These are phyloP conservation scores for Paecilomyces dactylethromorphus DNA, from an alignment of 2,329 filamentous ascomycete species.

Conservation along the genomic window DNA sequence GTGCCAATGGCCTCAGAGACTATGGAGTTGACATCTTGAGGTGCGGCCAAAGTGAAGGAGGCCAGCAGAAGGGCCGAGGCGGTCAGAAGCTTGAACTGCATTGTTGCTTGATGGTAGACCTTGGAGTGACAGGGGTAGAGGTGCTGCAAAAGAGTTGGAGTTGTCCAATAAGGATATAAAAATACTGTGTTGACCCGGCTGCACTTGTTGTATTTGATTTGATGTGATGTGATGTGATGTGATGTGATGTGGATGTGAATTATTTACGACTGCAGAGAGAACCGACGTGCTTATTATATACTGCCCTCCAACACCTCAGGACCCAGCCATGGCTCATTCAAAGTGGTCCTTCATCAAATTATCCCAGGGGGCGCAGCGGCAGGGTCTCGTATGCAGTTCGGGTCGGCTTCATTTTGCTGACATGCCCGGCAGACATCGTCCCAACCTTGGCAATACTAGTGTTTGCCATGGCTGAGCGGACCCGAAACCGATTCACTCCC, in stretches of 20 bases:
- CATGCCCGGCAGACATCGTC: background rate
- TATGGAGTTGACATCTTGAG: background rate
- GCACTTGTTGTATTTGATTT: too few species aligned
- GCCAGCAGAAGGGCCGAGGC: background rate
- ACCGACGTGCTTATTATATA: background rate
- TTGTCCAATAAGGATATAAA: too few species aligned
- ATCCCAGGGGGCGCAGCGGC: too few species aligned
- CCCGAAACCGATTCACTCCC: background rate
- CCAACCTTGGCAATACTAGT: background rate
- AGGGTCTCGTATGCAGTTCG: too few species aligned
- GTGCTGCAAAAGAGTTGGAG: background rate
- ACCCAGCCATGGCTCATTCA: background rate
- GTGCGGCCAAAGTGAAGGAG: background rate
- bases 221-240: background rate
- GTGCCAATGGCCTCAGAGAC: background rate
- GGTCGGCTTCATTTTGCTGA: too few species aligned
- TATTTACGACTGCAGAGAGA: background rate
- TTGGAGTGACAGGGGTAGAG: background rate
- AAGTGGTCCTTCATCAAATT: background rate
- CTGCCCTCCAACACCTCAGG: background rate
- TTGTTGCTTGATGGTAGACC: background rate
- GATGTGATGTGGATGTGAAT: background rate
- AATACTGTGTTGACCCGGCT: too few species aligned
- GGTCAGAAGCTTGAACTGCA: background rate
- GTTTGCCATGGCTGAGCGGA: background rate